A percentile compares a stretch with the other conserved stretches of the same genome.
phyloP scores from a whole-genome alignment of 2,329 filamentous ascomycete species.

The Aspergillus fischeri region DNA sequence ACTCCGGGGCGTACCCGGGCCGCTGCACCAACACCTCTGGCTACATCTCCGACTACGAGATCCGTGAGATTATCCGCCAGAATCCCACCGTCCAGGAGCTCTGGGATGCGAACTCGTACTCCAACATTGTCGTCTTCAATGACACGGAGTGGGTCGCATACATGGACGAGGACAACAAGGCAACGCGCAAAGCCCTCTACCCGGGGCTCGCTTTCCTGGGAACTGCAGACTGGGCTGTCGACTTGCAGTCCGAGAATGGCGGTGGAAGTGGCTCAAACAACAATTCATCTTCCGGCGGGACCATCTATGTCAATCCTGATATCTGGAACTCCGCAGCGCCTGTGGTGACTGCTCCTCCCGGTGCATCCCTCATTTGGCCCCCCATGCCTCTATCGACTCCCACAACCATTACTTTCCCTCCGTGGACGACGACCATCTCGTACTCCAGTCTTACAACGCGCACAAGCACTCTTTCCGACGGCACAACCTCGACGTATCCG shows the following conservation, averaged over 20 bases:
- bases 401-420: neutral
- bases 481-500: neutral
- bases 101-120: neutral
- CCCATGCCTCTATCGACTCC: neutral
- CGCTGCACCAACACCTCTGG: constrained; percentile 36
- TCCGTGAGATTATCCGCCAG: constrained; percentile 24
- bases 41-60: constrained; percentile 40
- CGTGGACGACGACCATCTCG: neutral
- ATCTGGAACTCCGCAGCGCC: neutral
- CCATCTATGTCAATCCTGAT: neutral
- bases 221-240: constrained; percentile 25
- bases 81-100: neutral
- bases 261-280: neutral
- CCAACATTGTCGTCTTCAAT: constrained; percentile 25
- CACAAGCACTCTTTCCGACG: neutral
- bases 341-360: neutral
- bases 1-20: constrained; percentile 28
- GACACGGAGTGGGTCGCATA: constrained; percentile 30
- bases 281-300: neutral
- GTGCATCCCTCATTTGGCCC: neutral
- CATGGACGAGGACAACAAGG: constrained; percentile 19
- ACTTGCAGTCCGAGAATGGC: constrained; percentile 13
- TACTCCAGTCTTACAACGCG: neutral
- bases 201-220: constrained; percentile 16
- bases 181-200: constrained; percentile 11